phyloP scores from a whole-genome alignment of 768 basidiomycete species.

The Mycena rebaudengoi region DNA sequence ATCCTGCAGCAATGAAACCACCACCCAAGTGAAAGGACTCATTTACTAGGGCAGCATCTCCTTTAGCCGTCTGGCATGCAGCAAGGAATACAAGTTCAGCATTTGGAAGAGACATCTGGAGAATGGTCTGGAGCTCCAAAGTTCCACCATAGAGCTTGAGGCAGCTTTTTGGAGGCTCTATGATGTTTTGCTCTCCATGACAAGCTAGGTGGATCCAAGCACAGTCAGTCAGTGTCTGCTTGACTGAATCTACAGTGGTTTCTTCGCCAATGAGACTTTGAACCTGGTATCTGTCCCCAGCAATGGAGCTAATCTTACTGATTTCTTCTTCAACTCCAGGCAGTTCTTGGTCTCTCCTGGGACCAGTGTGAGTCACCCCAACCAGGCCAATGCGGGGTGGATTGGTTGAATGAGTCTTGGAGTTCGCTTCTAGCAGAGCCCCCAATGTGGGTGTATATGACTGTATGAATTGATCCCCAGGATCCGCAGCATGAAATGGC shows the following conservation, averaged over 20 bases:
- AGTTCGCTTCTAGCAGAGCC: neutral
- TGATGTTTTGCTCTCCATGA: neutral
- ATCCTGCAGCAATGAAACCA: neutral
- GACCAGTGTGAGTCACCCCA: neutral
- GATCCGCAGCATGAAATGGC: neutral
- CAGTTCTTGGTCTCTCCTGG: neutral
- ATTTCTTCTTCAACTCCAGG: neutral
- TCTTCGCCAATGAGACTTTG: neutral
- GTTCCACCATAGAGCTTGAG: too few species aligned
- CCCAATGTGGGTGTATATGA: neutral
- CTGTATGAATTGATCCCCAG: neutral
- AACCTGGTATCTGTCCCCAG: neutral
- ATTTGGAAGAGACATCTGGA: neutral
- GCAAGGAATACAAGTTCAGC: neutral
- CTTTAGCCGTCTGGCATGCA: neutral
- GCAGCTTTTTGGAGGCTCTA: neutral
- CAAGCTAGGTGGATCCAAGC: neutral
- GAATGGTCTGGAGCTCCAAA: neutral
- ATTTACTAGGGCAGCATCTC: neutral
- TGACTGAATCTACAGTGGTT: neutral
- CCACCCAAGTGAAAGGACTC: neutral
- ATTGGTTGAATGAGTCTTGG: neutral
- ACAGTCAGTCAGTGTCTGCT: neutral
- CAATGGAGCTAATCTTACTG: neutral
- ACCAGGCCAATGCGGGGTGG: neutral